Evolutionary conservation across 2,329 filamentous ascomycete genomes (phyloP).

Genomic region (Rhinocladiella mackenziei): DNA sequence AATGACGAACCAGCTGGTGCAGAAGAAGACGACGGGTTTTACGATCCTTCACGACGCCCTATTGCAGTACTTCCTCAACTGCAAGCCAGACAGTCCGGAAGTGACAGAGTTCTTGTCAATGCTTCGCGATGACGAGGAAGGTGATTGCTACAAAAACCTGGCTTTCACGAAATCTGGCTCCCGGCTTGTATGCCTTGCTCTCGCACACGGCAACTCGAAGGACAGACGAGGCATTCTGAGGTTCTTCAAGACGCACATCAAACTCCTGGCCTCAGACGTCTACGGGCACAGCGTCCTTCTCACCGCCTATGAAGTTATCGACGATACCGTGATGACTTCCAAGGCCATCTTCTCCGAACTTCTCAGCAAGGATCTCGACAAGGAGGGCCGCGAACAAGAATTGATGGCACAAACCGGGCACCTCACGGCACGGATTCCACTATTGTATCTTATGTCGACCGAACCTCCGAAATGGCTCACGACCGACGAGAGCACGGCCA

Average conservation of each 20-base stretch:
- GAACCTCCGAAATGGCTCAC: slow-evolving; percentile 60
- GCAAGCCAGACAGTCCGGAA: slow-evolving; percentile 72
- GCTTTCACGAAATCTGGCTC: slow-evolving; percentile 90
- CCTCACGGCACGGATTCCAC: slow-evolving; percentile 54
- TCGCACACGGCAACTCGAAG: slow-evolving; percentile 85
- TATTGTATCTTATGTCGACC: slow-evolving; percentile 78
- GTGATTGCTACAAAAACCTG: slow-evolving; percentile 88
- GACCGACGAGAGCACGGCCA: slow-evolving; percentile 58
- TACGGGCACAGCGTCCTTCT: slow-evolving; percentile 78
- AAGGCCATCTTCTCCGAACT: slow-evolving; percentile 88
- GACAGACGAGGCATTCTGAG: slow-evolving; percentile 85
- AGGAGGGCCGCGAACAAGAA: slow-evolving; percentile 42
- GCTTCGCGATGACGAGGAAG: slow-evolving; percentile 85
- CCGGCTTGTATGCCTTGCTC: slow-evolving; percentile 71
- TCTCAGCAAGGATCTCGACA: slow-evolving; percentile 59
- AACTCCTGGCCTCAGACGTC: slow-evolving; percentile 75
- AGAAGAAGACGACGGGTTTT: slow-evolving; percentile 96
- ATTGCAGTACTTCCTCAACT: slow-evolving; percentile 89
- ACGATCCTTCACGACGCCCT: slow-evolving; percentile 98
- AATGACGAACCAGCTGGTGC: slow-evolving; percentile 85
- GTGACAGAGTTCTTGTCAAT: slow-evolving; percentile 83
- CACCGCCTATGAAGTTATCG: slow-evolving; percentile 82
- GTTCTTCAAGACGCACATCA: slow-evolving; percentile 84
- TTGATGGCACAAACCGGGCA: slow-evolving; percentile 43
- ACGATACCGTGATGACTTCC: slow-evolving; percentile 83